A percentile compares a stretch with the other conserved stretches of the same genome.
Evolutionary conservation across 768 basidiomycete genomes (phyloP).

Genomic region (Glaciozyma martinii): DNA sequence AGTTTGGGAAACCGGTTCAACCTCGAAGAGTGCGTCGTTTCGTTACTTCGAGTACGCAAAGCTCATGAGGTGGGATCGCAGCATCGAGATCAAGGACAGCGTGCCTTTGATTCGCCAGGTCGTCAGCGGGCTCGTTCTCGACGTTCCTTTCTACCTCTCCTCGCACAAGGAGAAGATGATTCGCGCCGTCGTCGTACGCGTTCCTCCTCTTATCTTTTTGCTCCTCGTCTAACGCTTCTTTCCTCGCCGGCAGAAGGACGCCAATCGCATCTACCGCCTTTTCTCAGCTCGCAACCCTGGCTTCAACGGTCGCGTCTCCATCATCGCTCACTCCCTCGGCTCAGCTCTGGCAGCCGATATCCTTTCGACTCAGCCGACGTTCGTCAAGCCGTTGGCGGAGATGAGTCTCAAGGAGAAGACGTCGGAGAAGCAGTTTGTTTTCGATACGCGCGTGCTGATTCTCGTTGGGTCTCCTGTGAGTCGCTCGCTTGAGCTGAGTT

Average conservation of each 20-base stretch:
- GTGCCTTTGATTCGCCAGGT: slow-evolving; percentile 32
- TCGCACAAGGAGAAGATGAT: slow-evolving; percentile 33
- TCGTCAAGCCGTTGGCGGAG: slow-evolving; percentile 6
- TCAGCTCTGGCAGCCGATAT: slow-evolving; percentile 32
- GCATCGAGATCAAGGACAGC: slow-evolving; percentile 18
- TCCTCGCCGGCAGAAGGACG: slow-evolving; percentile 10
- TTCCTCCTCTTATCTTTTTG: not conserved
- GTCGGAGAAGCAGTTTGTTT: slow-evolving; percentile 19
- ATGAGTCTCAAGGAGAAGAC: not conserved
- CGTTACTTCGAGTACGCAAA: no score
- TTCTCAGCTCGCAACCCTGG: slow-evolving; percentile 33
- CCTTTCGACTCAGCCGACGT: slow-evolving; percentile 29
- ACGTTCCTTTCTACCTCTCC: slow-evolving; percentile 31
- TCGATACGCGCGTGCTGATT: slow-evolving; percentile 29
- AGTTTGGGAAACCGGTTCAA: slow-evolving; percentile 28
- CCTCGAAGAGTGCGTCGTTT: slow-evolving; percentile 11
- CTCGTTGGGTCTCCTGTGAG: slow-evolving; percentile 31
- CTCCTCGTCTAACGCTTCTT: not conserved
- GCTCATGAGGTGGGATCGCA: not conserved
- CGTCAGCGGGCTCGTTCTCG: slow-evolving; percentile 31
- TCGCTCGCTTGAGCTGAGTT: not conserved
- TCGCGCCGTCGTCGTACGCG: slow-evolving; percentile 25
- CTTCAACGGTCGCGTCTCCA: slow-evolving; percentile 33
- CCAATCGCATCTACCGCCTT: slow-evolving; percentile 33
- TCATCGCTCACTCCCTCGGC: slow-evolving; percentile 34